phyloP scores from a whole-genome alignment of 2,329 filamentous ascomycete genomes.

The Penicillium concentricum region DNA sequence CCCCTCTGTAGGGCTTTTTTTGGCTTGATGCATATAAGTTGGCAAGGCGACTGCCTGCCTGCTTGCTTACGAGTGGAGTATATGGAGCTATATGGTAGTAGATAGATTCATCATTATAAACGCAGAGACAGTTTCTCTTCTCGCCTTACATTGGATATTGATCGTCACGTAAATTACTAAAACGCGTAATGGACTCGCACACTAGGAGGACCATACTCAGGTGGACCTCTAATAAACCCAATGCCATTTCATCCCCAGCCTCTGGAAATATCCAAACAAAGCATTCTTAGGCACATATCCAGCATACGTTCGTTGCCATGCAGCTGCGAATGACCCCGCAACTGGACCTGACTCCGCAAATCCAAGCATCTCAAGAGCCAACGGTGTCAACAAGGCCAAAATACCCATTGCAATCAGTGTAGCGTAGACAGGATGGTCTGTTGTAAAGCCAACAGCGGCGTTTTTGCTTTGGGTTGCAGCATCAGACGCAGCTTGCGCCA shows the following conservation, averaged over 20 bases:
- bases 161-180: too few species aligned
- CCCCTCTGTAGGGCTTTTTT: too few species aligned
- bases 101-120: too few species aligned
- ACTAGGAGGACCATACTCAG: too few species aligned
- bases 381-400: conserved; percentile 28
- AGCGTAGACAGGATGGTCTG: neutral
- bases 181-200: too few species aligned
- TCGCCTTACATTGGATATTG: too few species aligned
- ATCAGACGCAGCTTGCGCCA: neutral
- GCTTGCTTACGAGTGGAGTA: too few species aligned
- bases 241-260: conserved; percentile 41
- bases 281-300: conserved; percentile 28
- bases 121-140: too few species aligned
- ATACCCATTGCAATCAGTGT: neutral
- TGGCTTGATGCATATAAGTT: too few species aligned
- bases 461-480: neutral
- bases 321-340: conserved; percentile 39
- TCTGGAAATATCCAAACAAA: conserved; percentile 46
- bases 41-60: too few species aligned
- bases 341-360: conserved; percentile 28
- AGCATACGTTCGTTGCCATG: conserved; percentile 40
- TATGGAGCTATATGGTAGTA: too few species aligned
- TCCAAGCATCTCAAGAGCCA: conserved; percentile 27
- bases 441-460: neutral
- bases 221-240: neutral